Conservation (phyloP, 1,139 yeast species). For the Candida buenavistaensis region DNA sequence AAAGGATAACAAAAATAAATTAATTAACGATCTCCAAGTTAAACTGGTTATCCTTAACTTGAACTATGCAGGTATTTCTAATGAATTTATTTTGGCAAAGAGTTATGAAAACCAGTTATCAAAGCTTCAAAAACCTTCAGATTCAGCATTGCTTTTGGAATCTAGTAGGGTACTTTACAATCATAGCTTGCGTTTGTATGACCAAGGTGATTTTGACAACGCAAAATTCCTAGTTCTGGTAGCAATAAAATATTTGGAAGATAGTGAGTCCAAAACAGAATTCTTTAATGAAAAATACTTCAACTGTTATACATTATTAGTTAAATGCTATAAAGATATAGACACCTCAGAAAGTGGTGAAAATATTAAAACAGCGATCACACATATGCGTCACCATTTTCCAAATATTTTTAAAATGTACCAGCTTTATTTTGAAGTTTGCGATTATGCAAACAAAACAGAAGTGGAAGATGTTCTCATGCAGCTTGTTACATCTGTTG, state of each 20-base stretch:
- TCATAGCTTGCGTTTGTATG: conserved; percentile 6
- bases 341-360: conserved; percentile 4
- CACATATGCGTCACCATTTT: conserved; percentile 9
- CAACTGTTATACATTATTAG: conserved; percentile 10
- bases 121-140: neutral
- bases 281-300: conserved; percentile 9
- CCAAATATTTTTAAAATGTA: conserved; percentile 11
- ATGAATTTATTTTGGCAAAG: conserved; percentile 7
- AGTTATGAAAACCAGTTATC: conserved; percentile 7
- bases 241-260: conserved; percentile 11
- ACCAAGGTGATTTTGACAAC: conserved; percentile 4
- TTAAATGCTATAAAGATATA: conserved; percentile 9
- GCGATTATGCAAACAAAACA: conserved; percentile 2
- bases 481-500: conserved; percentile 24
- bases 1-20: neutral
- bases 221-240: conserved; percentile 7
- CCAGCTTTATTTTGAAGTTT: conserved; percentile 9
- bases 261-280: conserved; percentile 1
- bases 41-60: conserved; percentile 10
- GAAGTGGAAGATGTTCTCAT: conserved; percentile 17
- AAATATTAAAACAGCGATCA: conserved; percentile 8
- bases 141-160: conserved; percentile 10
- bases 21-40: conserved; percentile 6
- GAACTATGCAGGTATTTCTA: conserved; percentile 8
- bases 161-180: conserved; percentile 12